Percentiles rank a stretch among this genome's conserved stretches.
Evolutionary conservation across 2,329 filamentous ascomycete genomes (phyloP).

Genomic region (Aspergillus candidus): DNA sequence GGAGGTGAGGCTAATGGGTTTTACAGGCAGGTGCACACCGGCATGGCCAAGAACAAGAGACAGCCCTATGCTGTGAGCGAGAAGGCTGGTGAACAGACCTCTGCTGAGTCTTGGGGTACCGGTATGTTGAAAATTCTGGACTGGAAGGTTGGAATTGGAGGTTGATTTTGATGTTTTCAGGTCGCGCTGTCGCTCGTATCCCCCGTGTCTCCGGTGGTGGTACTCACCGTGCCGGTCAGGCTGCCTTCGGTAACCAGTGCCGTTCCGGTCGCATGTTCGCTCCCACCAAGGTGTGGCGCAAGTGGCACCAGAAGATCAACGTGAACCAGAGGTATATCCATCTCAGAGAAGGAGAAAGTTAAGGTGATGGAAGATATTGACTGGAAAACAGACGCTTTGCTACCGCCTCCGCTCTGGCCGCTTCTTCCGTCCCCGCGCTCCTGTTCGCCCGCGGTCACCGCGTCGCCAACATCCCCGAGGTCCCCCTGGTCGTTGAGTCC

Average conservation of each 20-base stretch:
- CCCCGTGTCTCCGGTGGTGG: conserved; percentile 99
- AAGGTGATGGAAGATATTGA: conserved; percentile 8
- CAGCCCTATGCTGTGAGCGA: conserved; percentile 99
- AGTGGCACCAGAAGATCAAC: conserved; percentile 99
- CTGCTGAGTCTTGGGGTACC: conserved; percentile 99
- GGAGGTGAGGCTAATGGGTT: conserved; percentile 29
- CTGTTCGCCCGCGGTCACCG: conserved; percentile 96
- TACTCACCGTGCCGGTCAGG: conserved; percentile 99
- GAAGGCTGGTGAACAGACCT: conserved; percentile 99
- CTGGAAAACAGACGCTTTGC: conserved; percentile 70
- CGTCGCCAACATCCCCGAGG: conserved; percentile 85
- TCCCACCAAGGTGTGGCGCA: conserved; percentile 99
- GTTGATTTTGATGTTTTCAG: conserved; percentile 41
- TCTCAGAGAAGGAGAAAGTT: background rate
- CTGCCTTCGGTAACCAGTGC: conserved; percentile 99
- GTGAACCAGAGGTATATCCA: conserved; percentile 80
- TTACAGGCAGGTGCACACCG: conserved; percentile 74
- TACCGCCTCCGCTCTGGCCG: conserved; percentile 93
- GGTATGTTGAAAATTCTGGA: conserved; percentile 55
- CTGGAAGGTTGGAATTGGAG: conserved; percentile 6
- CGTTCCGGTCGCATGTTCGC: conserved; percentile 99
- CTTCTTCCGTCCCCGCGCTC: conserved; percentile 89
- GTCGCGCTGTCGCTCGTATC: conserved; percentile 99
- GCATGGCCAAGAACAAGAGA: conserved; percentile 99
- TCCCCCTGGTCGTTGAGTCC: conserved; percentile 93